These are phyloP conservation scores for Candolleomyces aberdarensis DNA, from an alignment of 768 basidiomycete genomes.

Conservation along the genomic window DNA sequence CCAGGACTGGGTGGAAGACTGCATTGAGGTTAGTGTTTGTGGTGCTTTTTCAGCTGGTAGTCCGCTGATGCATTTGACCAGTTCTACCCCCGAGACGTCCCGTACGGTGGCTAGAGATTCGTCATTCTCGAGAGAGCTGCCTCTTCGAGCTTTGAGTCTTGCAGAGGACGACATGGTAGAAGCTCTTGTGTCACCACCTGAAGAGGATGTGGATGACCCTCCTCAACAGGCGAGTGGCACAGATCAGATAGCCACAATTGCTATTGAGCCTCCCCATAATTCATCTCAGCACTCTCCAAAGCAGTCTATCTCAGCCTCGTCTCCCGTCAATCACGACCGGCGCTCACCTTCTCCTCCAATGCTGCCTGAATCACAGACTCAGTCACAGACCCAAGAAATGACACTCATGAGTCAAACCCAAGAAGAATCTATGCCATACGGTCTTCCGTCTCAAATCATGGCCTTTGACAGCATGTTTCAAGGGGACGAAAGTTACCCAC, in stretches of 20 bases:
- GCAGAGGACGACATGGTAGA: background rate
- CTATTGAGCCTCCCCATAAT: too few species aligned
- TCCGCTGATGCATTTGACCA: background rate
- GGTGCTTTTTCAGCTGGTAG: background rate
- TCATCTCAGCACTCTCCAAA: too few species aligned
- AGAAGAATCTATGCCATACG: background rate
- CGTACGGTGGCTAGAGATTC: background rate
- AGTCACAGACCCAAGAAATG: background rate
- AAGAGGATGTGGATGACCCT: background rate
- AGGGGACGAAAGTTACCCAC: constrained; percentile 8
- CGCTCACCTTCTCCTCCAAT: too few species aligned
- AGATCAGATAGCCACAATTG: too few species aligned
- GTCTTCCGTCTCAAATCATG: background rate
- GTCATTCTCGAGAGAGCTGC: constrained; percentile 3
- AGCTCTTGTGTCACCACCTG: background rate
- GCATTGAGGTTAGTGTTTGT: background rate
- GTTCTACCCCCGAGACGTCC: background rate
- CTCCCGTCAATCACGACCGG: too few species aligned
- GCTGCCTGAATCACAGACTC: too few species aligned
- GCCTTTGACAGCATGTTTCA: constrained; percentile 5
- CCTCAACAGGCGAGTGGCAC: background rate
- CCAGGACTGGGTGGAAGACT: background rate
- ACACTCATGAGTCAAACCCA: background rate
- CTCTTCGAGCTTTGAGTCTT: background rate
- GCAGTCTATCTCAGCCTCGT: too few species aligned